Conservation (phyloP, 148 eudicot species). For the Arbutus unedo region DNA sequence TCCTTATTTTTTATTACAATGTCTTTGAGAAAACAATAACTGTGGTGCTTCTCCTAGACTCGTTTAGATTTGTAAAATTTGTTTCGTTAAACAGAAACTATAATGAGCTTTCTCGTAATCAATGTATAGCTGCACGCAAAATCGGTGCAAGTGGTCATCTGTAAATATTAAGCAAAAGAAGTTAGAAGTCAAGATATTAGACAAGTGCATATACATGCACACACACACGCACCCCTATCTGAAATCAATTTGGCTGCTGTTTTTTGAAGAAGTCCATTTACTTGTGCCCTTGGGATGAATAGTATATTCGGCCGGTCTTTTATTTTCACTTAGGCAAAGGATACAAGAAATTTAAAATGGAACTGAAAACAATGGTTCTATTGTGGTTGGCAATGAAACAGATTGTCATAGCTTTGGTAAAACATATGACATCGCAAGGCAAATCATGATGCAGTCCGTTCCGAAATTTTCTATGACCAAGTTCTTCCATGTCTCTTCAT, state of each 20-base stretch:
- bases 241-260: background rate
- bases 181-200: background rate
- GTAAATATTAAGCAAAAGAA: background rate
- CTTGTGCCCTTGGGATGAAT: background rate
- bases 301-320: background rate
- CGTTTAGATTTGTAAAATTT: background rate
- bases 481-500: background rate
- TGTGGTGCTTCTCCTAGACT: background rate
- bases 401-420: too few species aligned
- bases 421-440: too few species aligned
- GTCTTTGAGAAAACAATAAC: background rate
- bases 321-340: background rate
- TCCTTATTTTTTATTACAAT: too few species aligned
- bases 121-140: too few species aligned
- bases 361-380: slow-evolving; percentile 1
- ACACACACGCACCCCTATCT: too few species aligned
- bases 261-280: background rate
- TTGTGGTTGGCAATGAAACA: background rate
- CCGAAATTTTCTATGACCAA: background rate
- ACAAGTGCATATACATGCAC: too few species aligned
- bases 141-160: background rate
- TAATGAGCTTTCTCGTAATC: slow-evolving; percentile 6
- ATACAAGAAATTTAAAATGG: background rate
- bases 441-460: too few species aligned
- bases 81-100: background rate